Base-by-base conservation (phyloP, 2,329 filamentous ascomycete genomes). In the Pleoardoris graminearum region DNA sequence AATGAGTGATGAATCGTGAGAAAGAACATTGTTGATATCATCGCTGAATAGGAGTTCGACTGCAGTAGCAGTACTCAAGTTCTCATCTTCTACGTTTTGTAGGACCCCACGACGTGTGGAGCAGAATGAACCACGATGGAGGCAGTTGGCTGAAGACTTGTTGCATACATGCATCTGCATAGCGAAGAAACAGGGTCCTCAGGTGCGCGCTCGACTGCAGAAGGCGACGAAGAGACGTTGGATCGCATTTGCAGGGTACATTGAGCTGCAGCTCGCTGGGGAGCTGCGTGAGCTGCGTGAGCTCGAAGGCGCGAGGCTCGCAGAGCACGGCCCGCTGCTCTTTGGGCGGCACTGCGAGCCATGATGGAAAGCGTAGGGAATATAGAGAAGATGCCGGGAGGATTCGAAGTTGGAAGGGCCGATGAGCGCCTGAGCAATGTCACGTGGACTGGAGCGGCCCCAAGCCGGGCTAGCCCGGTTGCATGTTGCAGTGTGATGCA, bases 161-260 rank as follows among this genome's bases (percentile, higher is more conserved):
- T 21, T 32, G 48, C 14, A 55, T 16, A 19, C 22, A 25, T n/a
- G 42, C 29, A 29, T 54, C 53, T 6, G 54, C 36, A 29, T 53
- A 57, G 12, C n/a, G 11, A 17, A 53, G 44, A 44, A 55, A 53
- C 6, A 57, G 43, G 29, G 16, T 43, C 37, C 50, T 51, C 33
- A 54, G 17, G 21, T 49, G n/a, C 14, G 43, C 17, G 33, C 50
- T 55, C 19, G 50, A 11, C 43, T 33, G 39, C 4, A 55, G 19
- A 5, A 57, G 50, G 8, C 46, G 42, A 22, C 41, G 19, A 12
- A 42, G 37, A 16, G 50, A 53, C 6, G 21, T 33, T 1, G 44
- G 29, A 37, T 55, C 48, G 39, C 51, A 58, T 38, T 55, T 58
- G 41, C 49, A 55, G n/a, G 55, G 39, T 6, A 42, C 27, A 14